phyloP scores from a whole-genome alignment of 768 basidiomycete species.

The Lactarius deliciosus region DNA sequence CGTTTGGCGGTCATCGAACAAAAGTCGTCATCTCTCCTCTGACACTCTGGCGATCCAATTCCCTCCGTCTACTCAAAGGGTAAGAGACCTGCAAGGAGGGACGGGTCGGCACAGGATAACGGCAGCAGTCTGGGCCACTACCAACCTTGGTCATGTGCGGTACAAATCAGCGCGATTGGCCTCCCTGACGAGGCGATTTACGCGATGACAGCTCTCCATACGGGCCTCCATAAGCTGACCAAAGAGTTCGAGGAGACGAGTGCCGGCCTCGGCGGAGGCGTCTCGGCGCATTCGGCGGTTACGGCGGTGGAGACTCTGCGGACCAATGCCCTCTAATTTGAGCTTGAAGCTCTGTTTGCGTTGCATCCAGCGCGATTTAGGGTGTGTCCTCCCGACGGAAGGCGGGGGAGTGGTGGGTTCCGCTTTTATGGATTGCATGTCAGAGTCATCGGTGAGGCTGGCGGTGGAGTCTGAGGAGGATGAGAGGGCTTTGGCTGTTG shows the following conservation, averaged over 20 bases:
- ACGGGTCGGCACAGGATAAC: slow-evolving; percentile 10
- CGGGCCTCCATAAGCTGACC: slow-evolving; percentile 71
- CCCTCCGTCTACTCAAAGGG: neutral
- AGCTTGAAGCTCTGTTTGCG: slow-evolving; percentile 62
- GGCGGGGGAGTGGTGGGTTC: slow-evolving; percentile 35
- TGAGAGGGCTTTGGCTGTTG: slow-evolving; percentile 24
- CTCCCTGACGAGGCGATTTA: slow-evolving; percentile 55
- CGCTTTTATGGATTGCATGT: slow-evolving; percentile 33
- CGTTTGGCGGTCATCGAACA: slow-evolving; percentile 21
- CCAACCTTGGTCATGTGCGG: slow-evolving; percentile 27
- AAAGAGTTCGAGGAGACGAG: slow-evolving; percentile 64
- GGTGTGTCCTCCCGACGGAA: slow-evolving; percentile 31
- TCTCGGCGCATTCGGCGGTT: slow-evolving; percentile 33
- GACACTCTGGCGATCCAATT: neutral
- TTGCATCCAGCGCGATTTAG: slow-evolving; percentile 50
- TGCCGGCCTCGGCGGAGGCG: slow-evolving; percentile 39
- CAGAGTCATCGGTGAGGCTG: slow-evolving; percentile 28
- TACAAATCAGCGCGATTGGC: slow-evolving; percentile 40
- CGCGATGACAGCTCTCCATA: slow-evolving; percentile 72
- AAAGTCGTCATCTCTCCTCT: slow-evolving; percentile 2
- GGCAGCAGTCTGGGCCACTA: slow-evolving; percentile 5
- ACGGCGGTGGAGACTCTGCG: slow-evolving; percentile 35
- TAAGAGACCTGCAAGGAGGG: slow-evolving; percentile 1
- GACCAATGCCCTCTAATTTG: slow-evolving; percentile 45
- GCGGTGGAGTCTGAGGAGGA: slow-evolving; percentile 27